Evolutionary conservation across 768 basidiomycete species (phyloP).

Genomic region (Suillus lakei): DNA sequence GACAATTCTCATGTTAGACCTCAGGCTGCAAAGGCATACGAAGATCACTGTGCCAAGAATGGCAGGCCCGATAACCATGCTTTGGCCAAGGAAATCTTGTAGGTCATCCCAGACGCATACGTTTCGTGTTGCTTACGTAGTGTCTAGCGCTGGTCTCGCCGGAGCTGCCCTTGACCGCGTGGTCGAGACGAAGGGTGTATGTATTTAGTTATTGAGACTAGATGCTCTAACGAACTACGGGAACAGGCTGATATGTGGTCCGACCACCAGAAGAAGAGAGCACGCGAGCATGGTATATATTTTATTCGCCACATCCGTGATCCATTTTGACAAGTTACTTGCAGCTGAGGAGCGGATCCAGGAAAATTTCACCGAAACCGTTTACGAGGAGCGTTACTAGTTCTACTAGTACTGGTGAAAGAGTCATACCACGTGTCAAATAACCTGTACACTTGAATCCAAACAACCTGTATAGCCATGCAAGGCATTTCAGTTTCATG

Average conservation of each 20-base stretch:
- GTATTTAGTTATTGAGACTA: slow-evolving; percentile 2
- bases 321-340: neutral
- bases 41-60: slow-evolving; percentile 10
- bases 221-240: neutral
- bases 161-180: slow-evolving; percentile 15
- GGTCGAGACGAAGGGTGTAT: slow-evolving; percentile 17
- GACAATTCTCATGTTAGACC: neutral
- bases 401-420: neutral
- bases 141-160: slow-evolving; percentile 7
- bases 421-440: neutral
- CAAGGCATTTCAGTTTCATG: neutral
- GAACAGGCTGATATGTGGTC: slow-evolving; percentile 2
- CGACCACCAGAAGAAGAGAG: slow-evolving; percentile 1
- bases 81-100: slow-evolving; percentile 17
- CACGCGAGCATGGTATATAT: neutral
- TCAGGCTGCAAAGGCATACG: slow-evolving; percentile 19
- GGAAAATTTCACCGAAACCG: neutral
- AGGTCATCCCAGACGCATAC: neutral
- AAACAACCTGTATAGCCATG: slow-evolving; percentile 1
- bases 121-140: neutral
- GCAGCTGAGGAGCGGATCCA: neutral
- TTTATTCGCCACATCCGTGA: neutral
- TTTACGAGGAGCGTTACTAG: neutral
- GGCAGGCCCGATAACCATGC: slow-evolving; percentile 14
- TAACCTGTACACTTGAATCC: neutral